These are phyloP conservation scores for Xylaria sp. DNA, from an alignment of 2,329 filamentous ascomycete species.

Conservation along the genomic window DNA sequence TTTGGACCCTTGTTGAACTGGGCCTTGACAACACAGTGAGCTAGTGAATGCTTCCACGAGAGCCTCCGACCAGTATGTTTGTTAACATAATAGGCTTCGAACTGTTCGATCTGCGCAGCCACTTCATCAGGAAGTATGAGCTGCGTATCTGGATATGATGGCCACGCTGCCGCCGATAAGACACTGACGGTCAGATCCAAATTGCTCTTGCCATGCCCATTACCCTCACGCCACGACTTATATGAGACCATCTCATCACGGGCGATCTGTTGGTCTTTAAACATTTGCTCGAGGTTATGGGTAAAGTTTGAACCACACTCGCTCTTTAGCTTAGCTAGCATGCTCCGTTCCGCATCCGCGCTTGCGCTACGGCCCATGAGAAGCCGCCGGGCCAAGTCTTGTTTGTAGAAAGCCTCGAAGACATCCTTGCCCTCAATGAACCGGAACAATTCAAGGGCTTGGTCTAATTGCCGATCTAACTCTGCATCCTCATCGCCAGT, in stretches of 20 bases:
- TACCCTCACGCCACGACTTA: conserved; percentile 65
- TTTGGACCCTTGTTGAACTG: conserved; percentile 79
- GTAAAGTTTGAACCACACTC: conserved; percentile 96
- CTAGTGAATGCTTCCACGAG: conserved; percentile 91
- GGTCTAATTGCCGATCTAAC: conserved; percentile 87
- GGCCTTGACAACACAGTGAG: conserved; percentile 84
- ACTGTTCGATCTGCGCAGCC: conserved; percentile 74
- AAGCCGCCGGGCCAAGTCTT: conserved; percentile 85
- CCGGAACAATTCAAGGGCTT: conserved; percentile 90
- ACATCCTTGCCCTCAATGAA: conserved; percentile 98
- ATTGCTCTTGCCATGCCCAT: conserved; percentile 46
- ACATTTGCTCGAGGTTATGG: conserved; percentile 98
- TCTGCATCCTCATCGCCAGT: conserved; percentile 88
- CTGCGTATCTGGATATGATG: conserved; percentile 76
- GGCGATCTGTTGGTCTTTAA: conserved; percentile 94
- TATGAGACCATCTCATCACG: conserved; percentile 93
- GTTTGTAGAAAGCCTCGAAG: conserved; percentile 99
- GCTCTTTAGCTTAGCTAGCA: conserved; percentile 87
- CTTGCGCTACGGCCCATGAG: conserved; percentile 92
- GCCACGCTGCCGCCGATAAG: conserved; percentile 91
- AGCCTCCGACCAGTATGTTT: conserved; percentile 89
- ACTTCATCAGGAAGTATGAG: conserved; percentile 78
- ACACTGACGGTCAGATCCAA: conserved; percentile 86
- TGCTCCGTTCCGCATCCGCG: conserved; percentile 92
- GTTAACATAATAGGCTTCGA: conserved; percentile 81